These are phyloP conservation scores for Collybia mongolica DNA, from an alignment of 768 basidiomycete genomes.

Conservation along the genomic window DNA sequence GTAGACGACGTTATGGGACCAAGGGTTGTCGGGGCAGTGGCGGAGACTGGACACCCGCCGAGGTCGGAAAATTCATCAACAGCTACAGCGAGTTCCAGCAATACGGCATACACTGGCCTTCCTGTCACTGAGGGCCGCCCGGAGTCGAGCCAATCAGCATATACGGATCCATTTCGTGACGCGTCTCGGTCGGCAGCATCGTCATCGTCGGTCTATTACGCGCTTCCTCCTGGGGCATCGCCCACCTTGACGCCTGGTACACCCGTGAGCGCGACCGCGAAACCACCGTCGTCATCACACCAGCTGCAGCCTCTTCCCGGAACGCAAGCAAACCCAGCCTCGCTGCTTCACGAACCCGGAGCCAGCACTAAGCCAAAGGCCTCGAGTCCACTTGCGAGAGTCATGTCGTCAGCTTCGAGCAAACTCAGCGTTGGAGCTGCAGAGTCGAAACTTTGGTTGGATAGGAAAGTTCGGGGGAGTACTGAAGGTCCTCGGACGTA, in stretches of 20 bases:
- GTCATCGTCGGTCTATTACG: too few species aligned
- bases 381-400: conserved; percentile 1
- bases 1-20: conserved; percentile 53
- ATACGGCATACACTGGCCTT: background rate
- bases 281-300: background rate
- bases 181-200: too few species aligned
- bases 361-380: background rate
- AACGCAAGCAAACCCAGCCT: too few species aligned
- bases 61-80: background rate
- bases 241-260: background rate
- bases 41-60: background rate
- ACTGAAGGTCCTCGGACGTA: too few species aligned
- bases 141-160: background rate
- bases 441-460: background rate
- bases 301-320: background rate
- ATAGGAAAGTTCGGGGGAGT: background rate
- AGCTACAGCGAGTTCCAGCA: background rate
- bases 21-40: background rate
- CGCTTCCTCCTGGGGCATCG: background rate
- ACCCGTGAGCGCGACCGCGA: background rate
- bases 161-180: background rate
- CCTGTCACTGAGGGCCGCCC: background rate
- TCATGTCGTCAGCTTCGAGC: background rate
- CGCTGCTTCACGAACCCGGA: too few species aligned
- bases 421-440: background rate